Evolutionary conservation across 139 green algal genomes (phyloP), one percentile per base, ranked within the genome.

Genomic region (Auxenochlorella pyrenoidosa): DNA sequence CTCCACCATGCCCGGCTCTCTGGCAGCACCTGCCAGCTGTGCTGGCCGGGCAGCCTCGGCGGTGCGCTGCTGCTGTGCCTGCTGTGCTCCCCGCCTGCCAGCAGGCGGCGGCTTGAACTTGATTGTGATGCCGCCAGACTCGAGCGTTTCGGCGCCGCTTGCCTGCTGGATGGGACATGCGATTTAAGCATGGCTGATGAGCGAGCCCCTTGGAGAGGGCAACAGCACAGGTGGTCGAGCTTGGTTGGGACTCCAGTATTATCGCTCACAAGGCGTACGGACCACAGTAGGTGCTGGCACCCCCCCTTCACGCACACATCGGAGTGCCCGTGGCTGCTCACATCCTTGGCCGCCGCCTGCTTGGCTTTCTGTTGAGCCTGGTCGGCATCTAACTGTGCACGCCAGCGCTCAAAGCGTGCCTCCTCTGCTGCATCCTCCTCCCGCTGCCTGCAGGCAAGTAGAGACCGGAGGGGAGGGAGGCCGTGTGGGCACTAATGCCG

Each of bases 351-450:
- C 0, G 75, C n/a, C n/a, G 47, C 88, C 47, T 70, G 71, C 71
- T 92, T 93, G 82, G 84, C 82, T 10, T 47, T 65, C 71, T 87
- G 66, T 78, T 75, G 43, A 32, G 73, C 79, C 81, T 90, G 91
- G 51, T 93, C 85, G 32, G 73, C 59, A 5, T 83, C 80, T 58
- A 94, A 89, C 71, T 94, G 82, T 68, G 85, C 32, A 19, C 80
- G 85, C 83, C 92, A 75, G 68, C 89, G 75, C 1, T 51, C 60
- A 18, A 91, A 59, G 36, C 85, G 86, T 0, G 73, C 85, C 41
- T 92, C 79, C 66, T 90, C 72, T 8, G 63, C 51, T 32, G 86
- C 81, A 24, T 92, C 87, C 36, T 82, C 72, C 36, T 72, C 75
- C 65, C 73, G 83, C n/a, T 76, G 75, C 79, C 65, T 88, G 71